Evolutionary conservation across 169 alveolate species (phyloP).

Genomic region (Eimeria tenella): DNA sequence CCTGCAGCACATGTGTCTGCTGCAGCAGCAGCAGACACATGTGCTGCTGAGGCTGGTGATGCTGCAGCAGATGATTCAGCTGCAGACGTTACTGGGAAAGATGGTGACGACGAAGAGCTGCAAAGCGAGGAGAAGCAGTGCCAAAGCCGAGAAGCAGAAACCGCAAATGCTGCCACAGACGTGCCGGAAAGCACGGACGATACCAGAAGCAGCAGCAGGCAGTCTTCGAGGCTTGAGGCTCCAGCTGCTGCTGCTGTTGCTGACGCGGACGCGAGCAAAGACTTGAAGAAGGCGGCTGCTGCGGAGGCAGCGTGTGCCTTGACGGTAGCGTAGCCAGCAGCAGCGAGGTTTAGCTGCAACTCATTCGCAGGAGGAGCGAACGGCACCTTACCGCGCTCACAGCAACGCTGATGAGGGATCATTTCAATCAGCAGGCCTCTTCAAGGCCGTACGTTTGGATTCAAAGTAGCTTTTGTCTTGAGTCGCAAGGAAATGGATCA

Average conservation of each 20-base stretch:
- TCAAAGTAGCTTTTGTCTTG: too few species aligned
- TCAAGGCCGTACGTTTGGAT: too few species aligned
- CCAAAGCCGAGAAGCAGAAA: neutral
- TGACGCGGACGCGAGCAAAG: neutral
- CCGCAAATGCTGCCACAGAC: constrained; percentile 27
- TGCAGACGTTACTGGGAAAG: neutral
- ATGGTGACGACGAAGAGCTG: neutral
- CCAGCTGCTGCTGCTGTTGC: neutral
- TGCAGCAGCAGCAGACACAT: neutral
- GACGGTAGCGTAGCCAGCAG: neutral
- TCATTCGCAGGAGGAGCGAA: neutral
- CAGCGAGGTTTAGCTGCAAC: neutral
- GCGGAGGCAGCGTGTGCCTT: neutral
- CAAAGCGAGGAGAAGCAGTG: neutral
- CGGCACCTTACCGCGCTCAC: neutral
- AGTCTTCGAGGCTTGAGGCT: neutral
- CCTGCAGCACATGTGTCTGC: neutral
- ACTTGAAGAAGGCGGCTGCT: neutral
- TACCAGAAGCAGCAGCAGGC: constrained; percentile 24
- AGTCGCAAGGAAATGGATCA: too few species aligned
- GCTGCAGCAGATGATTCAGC: neutral
- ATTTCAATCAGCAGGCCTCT: too few species aligned
- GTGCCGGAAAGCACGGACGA: constrained; percentile 20
- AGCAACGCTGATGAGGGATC: neutral
- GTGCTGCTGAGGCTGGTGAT: neutral